A percentile compares a stretch with the other conserved stretches of the same genome.
Conservation (phyloP, 2,329 filamentous ascomycete species). For the Pseudogymnoascus verrucosus region DNA sequence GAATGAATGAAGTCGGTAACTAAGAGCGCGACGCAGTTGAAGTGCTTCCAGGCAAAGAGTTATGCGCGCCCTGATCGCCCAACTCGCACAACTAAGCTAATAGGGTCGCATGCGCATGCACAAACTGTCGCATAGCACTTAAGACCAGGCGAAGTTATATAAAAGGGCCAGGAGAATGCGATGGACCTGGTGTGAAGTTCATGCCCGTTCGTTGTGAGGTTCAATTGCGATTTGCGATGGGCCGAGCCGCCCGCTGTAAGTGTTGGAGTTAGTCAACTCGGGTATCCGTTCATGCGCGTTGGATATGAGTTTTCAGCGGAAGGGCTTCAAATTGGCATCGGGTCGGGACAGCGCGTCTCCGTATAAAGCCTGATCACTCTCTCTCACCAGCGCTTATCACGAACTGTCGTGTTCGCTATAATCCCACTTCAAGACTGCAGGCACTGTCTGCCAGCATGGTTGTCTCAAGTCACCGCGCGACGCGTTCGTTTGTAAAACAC, state of each 20-base stretch:
- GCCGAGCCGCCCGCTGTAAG: background rate
- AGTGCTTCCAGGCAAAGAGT: background rate
- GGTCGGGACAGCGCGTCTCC: background rate
- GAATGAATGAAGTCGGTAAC: background rate
- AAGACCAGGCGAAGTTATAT: background rate
- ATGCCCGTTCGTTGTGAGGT: background rate
- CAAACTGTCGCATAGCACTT: conserved; percentile 6
- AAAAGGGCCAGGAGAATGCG: background rate
- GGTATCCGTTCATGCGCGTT: conserved; percentile 1
- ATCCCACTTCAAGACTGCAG: background rate
- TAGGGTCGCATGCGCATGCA: background rate
- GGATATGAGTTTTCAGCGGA: background rate
- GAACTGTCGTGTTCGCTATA: background rate
- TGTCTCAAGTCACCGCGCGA: conserved; percentile 8
- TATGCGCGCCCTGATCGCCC: background rate
- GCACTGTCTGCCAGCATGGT: background rate
- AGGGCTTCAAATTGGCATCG: background rate
- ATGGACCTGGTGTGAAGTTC: background rate
- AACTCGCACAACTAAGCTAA: background rate
- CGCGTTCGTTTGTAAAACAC: conserved; percentile 6
- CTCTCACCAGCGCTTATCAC: background rate
- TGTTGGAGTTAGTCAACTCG: background rate
- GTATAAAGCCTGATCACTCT: conserved; percentile 1
- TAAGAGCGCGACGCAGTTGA: background rate
- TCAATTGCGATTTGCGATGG: conserved; percentile 4